A percentile compares a stretch with the other conserved stretches of the same genome.
Conservation (phyloP, 2,329 filamentous ascomycete species). For the Pestalotiopsis sp. region DNA sequence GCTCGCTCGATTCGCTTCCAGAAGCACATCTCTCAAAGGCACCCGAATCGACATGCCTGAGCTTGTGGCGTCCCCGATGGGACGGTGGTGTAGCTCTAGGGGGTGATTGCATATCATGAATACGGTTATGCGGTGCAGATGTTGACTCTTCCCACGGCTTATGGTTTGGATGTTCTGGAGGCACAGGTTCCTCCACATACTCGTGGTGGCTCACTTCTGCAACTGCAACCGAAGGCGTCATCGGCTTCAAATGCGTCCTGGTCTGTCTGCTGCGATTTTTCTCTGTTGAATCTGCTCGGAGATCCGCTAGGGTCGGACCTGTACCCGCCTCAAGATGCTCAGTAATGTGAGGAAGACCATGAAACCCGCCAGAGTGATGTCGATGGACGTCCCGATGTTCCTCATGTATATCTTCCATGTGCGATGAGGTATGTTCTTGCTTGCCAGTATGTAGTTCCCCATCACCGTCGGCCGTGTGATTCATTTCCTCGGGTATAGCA, state of each 20-base stretch:
- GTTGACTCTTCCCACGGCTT: neutral
- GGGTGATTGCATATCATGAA: neutral
- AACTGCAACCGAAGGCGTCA: slow-evolving; percentile 18
- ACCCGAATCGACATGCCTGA: slow-evolving; percentile 3
- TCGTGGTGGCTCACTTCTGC: slow-evolving; percentile 18
- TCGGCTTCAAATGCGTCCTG: slow-evolving; percentile 15
- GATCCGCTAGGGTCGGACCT: slow-evolving; percentile 17
- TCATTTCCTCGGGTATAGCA: neutral
- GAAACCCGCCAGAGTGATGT: slow-evolving; percentile 35
- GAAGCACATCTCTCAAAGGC: neutral
- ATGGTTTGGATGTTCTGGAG: slow-evolving; percentile 16
- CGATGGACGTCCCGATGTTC: slow-evolving; percentile 18
- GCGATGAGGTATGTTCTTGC: slow-evolving; percentile 5
- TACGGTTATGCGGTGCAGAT: neutral
- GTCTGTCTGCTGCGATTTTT: neutral
- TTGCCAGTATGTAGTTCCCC: neutral
- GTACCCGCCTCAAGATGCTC: slow-evolving; percentile 32
- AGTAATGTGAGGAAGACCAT: slow-evolving; percentile 35
- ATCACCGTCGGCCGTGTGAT: neutral
- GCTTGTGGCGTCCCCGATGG: neutral
- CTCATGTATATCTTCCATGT: slow-evolving; percentile 6
- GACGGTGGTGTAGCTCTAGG: neutral
- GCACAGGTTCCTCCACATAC: slow-evolving; percentile 18
- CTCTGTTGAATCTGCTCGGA: slow-evolving; percentile 5
- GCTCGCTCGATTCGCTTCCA: neutral